Evolutionary conservation across 2,329 filamentous ascomycete species (phyloP).

Genomic region (Aureobasidium melanogenum): DNA sequence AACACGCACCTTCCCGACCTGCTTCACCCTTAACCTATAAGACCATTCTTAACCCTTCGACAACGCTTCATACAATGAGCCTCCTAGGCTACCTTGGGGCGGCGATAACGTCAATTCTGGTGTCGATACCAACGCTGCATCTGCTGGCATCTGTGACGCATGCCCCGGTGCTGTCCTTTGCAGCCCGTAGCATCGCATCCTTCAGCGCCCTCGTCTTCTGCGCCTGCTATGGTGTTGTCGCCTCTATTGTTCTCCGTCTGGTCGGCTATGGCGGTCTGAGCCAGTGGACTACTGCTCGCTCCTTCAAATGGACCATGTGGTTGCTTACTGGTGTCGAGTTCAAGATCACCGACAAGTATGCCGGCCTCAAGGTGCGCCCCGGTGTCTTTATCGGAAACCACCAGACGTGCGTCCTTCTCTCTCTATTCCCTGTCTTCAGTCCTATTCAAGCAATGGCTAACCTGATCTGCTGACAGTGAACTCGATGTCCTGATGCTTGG

Average conservation of each 20-base stretch:
- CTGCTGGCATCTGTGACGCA: slow-evolving; percentile 27
- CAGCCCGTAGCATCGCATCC: slow-evolving; percentile 50
- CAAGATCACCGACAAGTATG: slow-evolving; percentile 53
- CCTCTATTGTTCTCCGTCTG: slow-evolving; percentile 61
- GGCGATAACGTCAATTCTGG: slow-evolving; percentile 19
- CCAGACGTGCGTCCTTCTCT: slow-evolving; percentile 52
- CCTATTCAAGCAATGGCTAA: not conserved
- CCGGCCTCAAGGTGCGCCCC: slow-evolving; percentile 59
- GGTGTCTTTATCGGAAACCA: slow-evolving; percentile 92
- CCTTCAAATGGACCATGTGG: slow-evolving; percentile 73
- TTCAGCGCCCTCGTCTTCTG: slow-evolving; percentile 31
- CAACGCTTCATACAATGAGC: slow-evolving; percentile 14
- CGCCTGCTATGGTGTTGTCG: slow-evolving; percentile 65
- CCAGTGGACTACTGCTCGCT: slow-evolving; percentile 75
- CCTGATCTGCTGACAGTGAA: slow-evolving; percentile 41
- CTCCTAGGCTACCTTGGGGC: slow-evolving; percentile 22
- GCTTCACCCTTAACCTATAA: not conserved
- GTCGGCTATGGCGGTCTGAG: slow-evolving; percentile 65
- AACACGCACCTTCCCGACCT: not conserved
- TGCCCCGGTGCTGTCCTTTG: slow-evolving; percentile 45
- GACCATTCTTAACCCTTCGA: not conserved
- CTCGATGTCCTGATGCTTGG: slow-evolving; percentile 90
- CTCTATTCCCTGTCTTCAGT: not conserved
- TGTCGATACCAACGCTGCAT: slow-evolving; percentile 24
- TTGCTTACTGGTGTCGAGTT: slow-evolving; percentile 70